Conservation (phyloP, 768 basidiomycete genomes). For the Phylloporus arenicola region DNA sequence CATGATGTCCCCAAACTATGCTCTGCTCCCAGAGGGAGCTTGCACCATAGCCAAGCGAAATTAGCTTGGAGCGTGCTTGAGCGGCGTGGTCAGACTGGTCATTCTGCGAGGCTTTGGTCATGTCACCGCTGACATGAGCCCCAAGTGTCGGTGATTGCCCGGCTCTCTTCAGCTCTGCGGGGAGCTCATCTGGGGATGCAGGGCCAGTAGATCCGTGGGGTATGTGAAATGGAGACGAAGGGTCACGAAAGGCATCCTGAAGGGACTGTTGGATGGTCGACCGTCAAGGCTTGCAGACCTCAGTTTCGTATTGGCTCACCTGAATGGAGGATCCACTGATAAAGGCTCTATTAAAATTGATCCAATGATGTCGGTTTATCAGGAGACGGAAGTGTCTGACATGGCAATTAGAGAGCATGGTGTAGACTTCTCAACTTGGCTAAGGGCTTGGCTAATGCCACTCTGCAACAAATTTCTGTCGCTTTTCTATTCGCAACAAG, state of each 20-base stretch:
- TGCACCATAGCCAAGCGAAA: constrained; percentile 51
- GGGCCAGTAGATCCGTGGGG: constrained; percentile 57
- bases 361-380: neutral
- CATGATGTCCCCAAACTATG: constrained; percentile 78
- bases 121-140: neutral
- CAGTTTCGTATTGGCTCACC: constrained; percentile 4
- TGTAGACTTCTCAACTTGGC: neutral
- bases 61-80: constrained; percentile 41
- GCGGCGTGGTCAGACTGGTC: constrained; percentile 13
- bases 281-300: neutral
- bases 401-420: constrained; percentile 8
- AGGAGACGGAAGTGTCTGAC: constrained; percentile 3
- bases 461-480: no score
- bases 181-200: constrained; percentile 47
- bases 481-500: no score
- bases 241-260: constrained; percentile 57
- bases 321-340: constrained; percentile 27
- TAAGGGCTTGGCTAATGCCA: no score
- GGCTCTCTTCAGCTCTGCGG: constrained; percentile 4
- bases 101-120: neutral
- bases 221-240: constrained; percentile 60
- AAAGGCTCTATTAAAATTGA: neutral
- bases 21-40: constrained; percentile 71
- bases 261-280: constrained; percentile 41
- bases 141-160: constrained; percentile 4